Evolutionary conservation across 1,284 basidiomycete genomes (phyloP).

Genomic region (Tausonia pullulans): DNA sequence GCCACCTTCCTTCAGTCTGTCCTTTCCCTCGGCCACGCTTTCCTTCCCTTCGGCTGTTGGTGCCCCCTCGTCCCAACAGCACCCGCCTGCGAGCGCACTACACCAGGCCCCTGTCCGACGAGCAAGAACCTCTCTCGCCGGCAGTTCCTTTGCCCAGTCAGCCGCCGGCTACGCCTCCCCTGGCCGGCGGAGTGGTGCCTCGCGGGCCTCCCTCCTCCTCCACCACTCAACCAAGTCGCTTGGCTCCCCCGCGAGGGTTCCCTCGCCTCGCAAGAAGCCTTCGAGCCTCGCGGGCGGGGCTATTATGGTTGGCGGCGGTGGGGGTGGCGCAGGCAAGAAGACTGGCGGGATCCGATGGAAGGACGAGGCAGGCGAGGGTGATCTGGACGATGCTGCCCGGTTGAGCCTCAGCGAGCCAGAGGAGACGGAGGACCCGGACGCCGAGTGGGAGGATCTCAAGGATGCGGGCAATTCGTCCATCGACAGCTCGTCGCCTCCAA

Average conservation of each 20-base stretch:
- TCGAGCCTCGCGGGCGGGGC: slow-evolving; percentile 16
- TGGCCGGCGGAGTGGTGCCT: slow-evolving; percentile 1
- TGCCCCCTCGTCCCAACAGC: too few species aligned
- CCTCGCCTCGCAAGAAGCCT: slow-evolving; percentile 14
- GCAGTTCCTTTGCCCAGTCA: slow-evolving; percentile 8
- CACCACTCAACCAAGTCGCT: slow-evolving; percentile 1
- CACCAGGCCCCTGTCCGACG: background rate
- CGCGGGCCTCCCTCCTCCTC: background rate
- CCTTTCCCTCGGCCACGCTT: background rate
- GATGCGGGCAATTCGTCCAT: background rate
- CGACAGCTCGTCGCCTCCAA: background rate
- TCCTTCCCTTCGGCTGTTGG: too few species aligned
- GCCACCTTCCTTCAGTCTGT: slow-evolving; percentile 5
- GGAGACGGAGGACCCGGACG: slow-evolving; percentile 70
- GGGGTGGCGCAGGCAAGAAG: slow-evolving; percentile 40
- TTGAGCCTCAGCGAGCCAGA: slow-evolving; percentile 52
- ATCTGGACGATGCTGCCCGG: slow-evolving; percentile 48
- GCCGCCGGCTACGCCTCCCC: slow-evolving; percentile 12
- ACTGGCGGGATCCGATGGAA: slow-evolving; percentile 57
- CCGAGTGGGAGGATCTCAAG: slow-evolving; percentile 75
- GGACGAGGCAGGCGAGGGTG: slow-evolving; percentile 74
- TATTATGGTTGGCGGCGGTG: slow-evolving; percentile 7
- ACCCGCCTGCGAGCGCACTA: too few species aligned
- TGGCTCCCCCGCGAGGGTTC: slow-evolving; percentile 15
- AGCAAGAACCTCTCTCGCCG: slow-evolving; percentile 10